Evolutionary conservation across 139 green algal genomes (phyloP).

Genomic region (Bryopsis sp.): DNA sequence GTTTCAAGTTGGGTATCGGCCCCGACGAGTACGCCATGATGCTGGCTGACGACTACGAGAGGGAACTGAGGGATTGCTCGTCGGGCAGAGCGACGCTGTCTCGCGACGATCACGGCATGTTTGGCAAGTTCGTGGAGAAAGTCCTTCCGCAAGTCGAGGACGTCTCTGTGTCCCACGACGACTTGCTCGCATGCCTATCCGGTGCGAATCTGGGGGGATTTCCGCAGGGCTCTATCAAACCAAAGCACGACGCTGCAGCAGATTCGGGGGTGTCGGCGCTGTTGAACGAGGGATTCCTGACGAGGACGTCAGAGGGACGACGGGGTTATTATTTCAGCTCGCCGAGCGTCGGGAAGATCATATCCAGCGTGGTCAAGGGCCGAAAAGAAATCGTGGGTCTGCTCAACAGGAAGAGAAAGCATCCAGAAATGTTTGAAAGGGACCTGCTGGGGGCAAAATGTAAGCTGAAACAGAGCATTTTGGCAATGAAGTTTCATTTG

Average conservation of each 20-base stretch:
- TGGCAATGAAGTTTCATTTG: neutral
- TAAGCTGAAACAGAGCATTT: conserved; percentile 1
- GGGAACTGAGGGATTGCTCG: neutral
- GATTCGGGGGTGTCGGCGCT: neutral
- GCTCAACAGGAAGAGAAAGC: neutral
- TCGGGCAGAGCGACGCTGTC: neutral
- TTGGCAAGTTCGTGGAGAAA: neutral
- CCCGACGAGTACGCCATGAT: neutral
- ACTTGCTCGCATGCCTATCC: too few species aligned
- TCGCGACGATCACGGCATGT: neutral
- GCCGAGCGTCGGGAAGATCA: neutral
- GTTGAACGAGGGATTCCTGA: neutral
- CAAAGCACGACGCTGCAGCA: neutral
- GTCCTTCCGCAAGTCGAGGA: neutral
- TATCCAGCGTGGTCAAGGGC: neutral
- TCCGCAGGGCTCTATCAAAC: neutral
- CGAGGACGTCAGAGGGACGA: neutral
- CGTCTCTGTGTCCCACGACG: neutral
- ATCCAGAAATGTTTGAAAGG: neutral
- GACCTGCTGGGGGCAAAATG: neutral
- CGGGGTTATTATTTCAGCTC: neutral
- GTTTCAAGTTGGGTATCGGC: neutral
- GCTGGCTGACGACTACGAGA: neutral
- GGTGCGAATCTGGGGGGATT: neutral
- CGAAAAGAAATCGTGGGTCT: neutral